Base-by-base conservation (phyloP, 2,329 filamentous ascomycete species). In the Elsinoe arachidis region DNA sequence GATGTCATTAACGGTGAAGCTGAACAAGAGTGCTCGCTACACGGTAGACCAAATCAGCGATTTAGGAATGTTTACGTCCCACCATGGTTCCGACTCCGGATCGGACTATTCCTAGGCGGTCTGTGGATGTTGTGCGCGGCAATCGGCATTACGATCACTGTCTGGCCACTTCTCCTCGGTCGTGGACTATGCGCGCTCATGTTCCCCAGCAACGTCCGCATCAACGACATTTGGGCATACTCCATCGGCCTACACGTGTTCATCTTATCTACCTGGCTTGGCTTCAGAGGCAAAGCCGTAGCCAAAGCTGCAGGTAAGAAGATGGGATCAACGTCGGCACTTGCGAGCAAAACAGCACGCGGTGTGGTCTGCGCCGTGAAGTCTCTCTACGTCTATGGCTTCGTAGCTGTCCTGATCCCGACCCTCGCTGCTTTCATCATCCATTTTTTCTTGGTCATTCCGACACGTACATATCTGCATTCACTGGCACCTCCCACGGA, bases 141-240 rank as follows among this genome's bases (percentile, higher is more conserved):
- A 11, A 95, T 89, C 0, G 93, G 93, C 21, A 83, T 97, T 58
- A 82, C 86, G 62, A 82, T 88, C 61, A 96, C 93, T 1, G 86
- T 99, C 60, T 74, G 95, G 0, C 95, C 93, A 0, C 80, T 99
- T 3, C 78, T 95, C 5, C 83, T 96, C 67, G 93, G 93, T 1
- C 86, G 93, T 26, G 79, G 78, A 58, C 78, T 97, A 60, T 88
- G 96, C 68, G 83, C 84, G 47, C 74, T 79, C 26, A 73, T 91
- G 34, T 82, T 96, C 41, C 88, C 90, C 3, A 73, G 78, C 0
- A 80, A 87, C 60, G 80, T 88, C 49, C 82, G 82, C 39, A 87
- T 92, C 67, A 99, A 97, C 71, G 93, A 99, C 69, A 87, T 99
- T 23, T 97, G 99, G 66, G 92, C 93, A 11, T 96, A 96, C 70